Base-by-base conservation (phyloP, 352 stramenopile genomes). In the Pythium brassicae region DNA sequence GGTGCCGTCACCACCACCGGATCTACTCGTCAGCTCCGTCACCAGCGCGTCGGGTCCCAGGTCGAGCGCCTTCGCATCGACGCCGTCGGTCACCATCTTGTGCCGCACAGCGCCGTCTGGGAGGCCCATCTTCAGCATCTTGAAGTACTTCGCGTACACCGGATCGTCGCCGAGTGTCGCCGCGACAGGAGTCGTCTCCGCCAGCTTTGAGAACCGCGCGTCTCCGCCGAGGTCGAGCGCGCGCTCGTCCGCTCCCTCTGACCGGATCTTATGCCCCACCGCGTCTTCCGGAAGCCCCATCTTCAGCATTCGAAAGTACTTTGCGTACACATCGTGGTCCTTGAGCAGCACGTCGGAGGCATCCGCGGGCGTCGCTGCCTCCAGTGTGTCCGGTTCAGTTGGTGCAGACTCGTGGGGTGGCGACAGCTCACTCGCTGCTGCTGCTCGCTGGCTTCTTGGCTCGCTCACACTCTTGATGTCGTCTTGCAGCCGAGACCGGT, bases 251-350 rank as follows among this genome's bases (percentile, higher is more conserved):
- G 71, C 53, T n/a, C 68, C 77, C 42, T 86, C 72, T 8, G 62
- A 49, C 42, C 71, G 78, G 69, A 97, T 89, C 51, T 96, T 96
- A 57, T 96, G 83, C 4, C 78, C 71, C 8, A 97, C 87, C 9
- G 86, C 85, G 25, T 76, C 86, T 49, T 89, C 71, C 3, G 83
- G 86, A 10, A 97, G 49, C 27, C 90, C 92, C 68, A 97, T 84
- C 53, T 95, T 90, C 20, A 97, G 68, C 92, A 98, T 98, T 55
- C 94, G 94, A 59, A 98, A 97, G 51, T 97, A 98, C 53, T 94
- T 93, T 11, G 72, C 64, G 29, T 87, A 83, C 34, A 55, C 37
- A 23, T 59, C 45, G 39, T 94, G 82, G 51, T 87, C 63, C 49
- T 76, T 72, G 2, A 88, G 47, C 47, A 70, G 60, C 10, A 71